Percentiles rank a stretch among this genome's conserved stretches.
phyloP scores from a whole-genome alignment of 2,329 filamentous ascomycete species.

The Aspergillus sp. region DNA sequence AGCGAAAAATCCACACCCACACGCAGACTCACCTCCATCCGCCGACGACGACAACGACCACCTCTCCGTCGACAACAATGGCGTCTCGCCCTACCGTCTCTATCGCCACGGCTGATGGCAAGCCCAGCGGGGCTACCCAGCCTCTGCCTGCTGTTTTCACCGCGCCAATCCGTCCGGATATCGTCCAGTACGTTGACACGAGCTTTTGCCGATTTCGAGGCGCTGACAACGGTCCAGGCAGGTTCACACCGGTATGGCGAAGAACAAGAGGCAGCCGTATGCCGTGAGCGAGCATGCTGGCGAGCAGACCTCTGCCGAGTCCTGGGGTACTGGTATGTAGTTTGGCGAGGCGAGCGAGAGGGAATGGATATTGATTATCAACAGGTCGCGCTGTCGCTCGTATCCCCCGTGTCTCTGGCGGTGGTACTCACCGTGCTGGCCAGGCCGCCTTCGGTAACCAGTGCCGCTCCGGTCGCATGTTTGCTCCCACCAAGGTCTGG shows the following conservation, averaged over 20 bases:
- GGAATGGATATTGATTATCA: conserved; percentile 5
- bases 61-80: conserved; percentile 51
- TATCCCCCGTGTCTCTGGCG: conserved; percentile 99
- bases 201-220: too few relatives aligned
- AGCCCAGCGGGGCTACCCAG: conserved; percentile 78
- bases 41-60: conserved; percentile 31
- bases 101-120: conserved; percentile 93
- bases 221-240: conserved; percentile 40
- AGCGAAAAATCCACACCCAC: conserved; percentile 37
- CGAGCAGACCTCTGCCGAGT: conserved; percentile 99
- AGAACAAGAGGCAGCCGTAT: conserved; percentile 99
- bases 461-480: conserved; percentile 99
- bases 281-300: conserved; percentile 99
- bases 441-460: conserved; percentile 99
- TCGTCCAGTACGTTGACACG: conserved; percentile 85
- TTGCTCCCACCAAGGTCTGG: conserved; percentile 99
- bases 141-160: conserved; percentile 95
- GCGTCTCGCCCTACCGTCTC: conserved; percentile 95
- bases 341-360: conserved; percentile 4
- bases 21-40: conserved; percentile 27
- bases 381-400: conserved; percentile 95
- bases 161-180: conserved; percentile 95
- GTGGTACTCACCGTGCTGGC: conserved; percentile 99
- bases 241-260: conserved; percentile 97
- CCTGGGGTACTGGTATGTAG: conserved; percentile 91